Evolutionary conservation across 805 yeast species (phyloP), one percentile per base, ranked within the genome.

Genomic region (Ogataea haglerorum): DNA sequence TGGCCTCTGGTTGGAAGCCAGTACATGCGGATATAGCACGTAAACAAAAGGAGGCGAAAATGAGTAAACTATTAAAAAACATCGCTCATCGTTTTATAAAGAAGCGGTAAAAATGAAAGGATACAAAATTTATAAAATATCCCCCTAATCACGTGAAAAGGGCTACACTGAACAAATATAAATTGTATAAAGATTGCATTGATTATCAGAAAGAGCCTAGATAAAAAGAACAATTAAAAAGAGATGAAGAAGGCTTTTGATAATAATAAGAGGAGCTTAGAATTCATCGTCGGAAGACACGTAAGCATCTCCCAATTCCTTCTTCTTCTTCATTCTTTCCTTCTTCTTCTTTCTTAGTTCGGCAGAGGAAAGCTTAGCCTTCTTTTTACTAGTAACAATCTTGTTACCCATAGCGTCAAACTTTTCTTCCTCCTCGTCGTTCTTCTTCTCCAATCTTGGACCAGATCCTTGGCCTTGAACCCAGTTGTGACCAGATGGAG

Each of bases 321-420:
- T 93, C 97, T 91, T 93, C 95, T 91, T 93, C 85, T 85, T 88
- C 98, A 93, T 90, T 84, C 99, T 89, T 79, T 93, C 99, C 95
- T 93, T 93, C 97, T 93, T 93, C 96, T 93, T 93, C 96, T 93
- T 93, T 84, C 99, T 88, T 72, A 91, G 79, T 75, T 93, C 99
- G 57, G 99, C 97, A 69, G 98, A 89, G 58, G 97, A 86, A 68
- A 93, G 80, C 86, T 93, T 93, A 73, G 80, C 78, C 83, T 85
- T 90, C 95, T 93, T 93, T 85, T 89, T 87, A 70, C 78, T 87
- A 69, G 85, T 75, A 65, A 88, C 90, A 73, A 93, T 82, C 95
- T 93, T 93, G 96, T 93, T 93, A 80, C 99, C 99, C 95, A 93
- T 88, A 65, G 98, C 99, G 77, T 93, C 99, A 78, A 93, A 91